Evolutionary conservation across 768 basidiomycete genomes (phyloP).

Genomic region (Lactarius quietus): DNA sequence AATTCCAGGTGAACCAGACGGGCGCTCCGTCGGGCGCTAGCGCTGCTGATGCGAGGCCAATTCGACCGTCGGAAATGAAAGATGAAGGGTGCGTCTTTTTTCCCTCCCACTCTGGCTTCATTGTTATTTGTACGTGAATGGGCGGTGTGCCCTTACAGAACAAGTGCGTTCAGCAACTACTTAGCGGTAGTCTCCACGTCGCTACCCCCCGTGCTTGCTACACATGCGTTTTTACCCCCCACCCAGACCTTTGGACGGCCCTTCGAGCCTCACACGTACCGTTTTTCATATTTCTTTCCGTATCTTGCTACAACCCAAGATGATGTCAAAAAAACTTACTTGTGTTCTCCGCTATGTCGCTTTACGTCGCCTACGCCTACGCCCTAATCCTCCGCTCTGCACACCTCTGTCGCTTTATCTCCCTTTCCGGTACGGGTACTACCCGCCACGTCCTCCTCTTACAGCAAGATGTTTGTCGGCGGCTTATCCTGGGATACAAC

Average conservation of each 20-base stretch:
- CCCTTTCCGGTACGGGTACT: constrained; percentile 19
- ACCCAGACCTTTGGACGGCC: constrained; percentile 19
- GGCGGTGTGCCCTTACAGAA: background rate
- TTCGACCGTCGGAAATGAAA: constrained; percentile 89
- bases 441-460: constrained; percentile 27
- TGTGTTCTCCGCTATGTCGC: constrained; percentile 25
- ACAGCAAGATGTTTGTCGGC: constrained; percentile 99
- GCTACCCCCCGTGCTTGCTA: background rate
- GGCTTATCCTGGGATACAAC: constrained; percentile 99
- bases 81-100: constrained; percentile 89
- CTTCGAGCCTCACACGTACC: constrained; percentile 13
- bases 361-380: constrained; percentile 24
- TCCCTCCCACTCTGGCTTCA: background rate
- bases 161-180: constrained; percentile 17
- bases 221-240: constrained; percentile 25
- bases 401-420: constrained; percentile 23
- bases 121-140: constrained; percentile 1
- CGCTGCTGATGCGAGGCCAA: constrained; percentile 40
- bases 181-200: constrained; percentile 22
- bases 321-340: constrained; percentile 23
- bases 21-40: constrained; percentile 5
- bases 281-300: constrained; percentile 10
- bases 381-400: constrained; percentile 22
- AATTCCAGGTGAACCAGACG: constrained; percentile 7
- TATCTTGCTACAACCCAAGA: constrained; percentile 25